phyloP scores from a whole-genome alignment of 306 rosid species.

The Cyclanthera cordifolia region DNA sequence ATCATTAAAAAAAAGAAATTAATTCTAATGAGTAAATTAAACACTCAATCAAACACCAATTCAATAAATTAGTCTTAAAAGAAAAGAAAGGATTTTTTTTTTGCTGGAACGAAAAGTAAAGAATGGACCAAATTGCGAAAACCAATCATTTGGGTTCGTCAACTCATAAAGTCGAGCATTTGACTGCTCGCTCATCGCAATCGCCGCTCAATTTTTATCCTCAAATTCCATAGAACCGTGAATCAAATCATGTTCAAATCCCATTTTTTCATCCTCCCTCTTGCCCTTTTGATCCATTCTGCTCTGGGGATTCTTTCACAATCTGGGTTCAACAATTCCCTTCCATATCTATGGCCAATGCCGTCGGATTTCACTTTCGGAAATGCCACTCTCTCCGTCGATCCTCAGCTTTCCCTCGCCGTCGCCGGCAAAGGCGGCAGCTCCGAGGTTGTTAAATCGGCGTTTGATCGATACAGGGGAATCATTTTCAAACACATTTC shows the following conservation, averaged over 20 bases:
- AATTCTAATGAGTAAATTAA: too few species aligned
- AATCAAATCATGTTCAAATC: conserved; percentile 4
- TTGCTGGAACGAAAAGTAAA: too few species aligned
- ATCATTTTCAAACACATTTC: conserved; percentile 50
- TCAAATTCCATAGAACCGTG: background rate
- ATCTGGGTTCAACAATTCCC: conserved; percentile 25
- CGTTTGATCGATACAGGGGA: conserved; percentile 57
- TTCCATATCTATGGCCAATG: conserved; percentile 73
- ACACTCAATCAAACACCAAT: too few species aligned
- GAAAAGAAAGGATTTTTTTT: too few species aligned
- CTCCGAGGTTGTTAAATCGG: conserved; percentile 36
- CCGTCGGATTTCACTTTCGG: conserved; percentile 60
- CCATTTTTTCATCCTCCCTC: conserved; percentile 17
- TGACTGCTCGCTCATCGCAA: background rate
- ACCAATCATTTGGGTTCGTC: background rate
- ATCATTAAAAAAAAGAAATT: too few species aligned
- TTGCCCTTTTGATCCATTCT: conserved; percentile 15
- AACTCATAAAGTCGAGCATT: background rate
- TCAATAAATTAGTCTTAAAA: too few species aligned
- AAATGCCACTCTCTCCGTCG: conserved; percentile 43
- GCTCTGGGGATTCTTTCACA: conserved; percentile 10
- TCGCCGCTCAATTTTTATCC: background rate
- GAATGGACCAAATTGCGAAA: too few species aligned
- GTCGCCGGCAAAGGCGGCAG: conserved; percentile 33
- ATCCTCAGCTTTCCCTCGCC: conserved; percentile 49